These are phyloP conservation scores for Hericium coralloides DNA, from an alignment of 768 basidiomycete genomes.

Conservation along the genomic window DNA sequence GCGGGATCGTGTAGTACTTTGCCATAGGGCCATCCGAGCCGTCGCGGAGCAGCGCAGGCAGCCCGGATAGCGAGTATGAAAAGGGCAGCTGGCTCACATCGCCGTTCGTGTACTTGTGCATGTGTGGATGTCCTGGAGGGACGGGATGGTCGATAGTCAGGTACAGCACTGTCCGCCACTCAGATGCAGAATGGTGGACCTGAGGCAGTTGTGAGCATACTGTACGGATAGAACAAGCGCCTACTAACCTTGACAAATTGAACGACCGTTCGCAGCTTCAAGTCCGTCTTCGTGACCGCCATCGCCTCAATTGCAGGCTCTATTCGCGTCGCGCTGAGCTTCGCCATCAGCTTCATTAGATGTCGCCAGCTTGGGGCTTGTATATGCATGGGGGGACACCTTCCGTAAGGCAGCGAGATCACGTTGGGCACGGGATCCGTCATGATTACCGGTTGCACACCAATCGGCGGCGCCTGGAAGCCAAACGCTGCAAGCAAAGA, in stretches of 20 bases:
- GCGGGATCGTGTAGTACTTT: constrained; percentile 65
- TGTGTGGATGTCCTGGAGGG: constrained; percentile 35
- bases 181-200: constrained; percentile 48
- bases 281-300: constrained; percentile 42
- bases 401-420: constrained; percentile 65
- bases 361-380: constrained; percentile 70
- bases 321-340: constrained; percentile 58
- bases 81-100: constrained; percentile 65
- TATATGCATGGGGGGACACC: constrained; percentile 59
- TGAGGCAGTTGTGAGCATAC: constrained; percentile 20
- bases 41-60: constrained; percentile 57
- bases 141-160: constrained; percentile 66
- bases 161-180: constrained; percentile 73
- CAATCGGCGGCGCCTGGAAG: constrained; percentile 50
- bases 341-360: constrained; percentile 66
- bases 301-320: constrained; percentile 65
- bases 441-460: constrained; percentile 38
- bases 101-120: constrained; percentile 40
- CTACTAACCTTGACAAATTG: constrained; percentile 63
- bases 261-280: constrained; percentile 62
- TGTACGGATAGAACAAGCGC: not conserved
- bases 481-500: constrained; percentile 46
- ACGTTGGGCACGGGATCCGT: constrained; percentile 54
- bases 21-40: constrained; percentile 53
- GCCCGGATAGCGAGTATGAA: constrained; percentile 53